Base-by-base conservation (phyloP, 2,329 filamentous ascomycete species). In the Cryphonectria japonica region DNA sequence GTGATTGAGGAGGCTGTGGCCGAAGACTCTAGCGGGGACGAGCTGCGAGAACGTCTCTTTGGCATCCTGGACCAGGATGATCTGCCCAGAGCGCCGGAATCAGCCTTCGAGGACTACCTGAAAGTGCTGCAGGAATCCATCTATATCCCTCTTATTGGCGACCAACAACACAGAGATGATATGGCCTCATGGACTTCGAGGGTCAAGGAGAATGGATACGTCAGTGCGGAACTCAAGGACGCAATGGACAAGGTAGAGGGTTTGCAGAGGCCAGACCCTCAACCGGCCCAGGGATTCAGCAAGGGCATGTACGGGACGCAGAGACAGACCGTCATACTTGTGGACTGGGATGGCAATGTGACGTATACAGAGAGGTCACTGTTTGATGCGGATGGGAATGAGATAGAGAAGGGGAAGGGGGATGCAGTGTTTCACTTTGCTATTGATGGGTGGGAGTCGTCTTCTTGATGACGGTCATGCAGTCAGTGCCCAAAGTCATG, bases 301-400 rank as follows among this genome's bases (percentile, higher is more conserved):
- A 87, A 84, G 6, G 89, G 89, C 1, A 81, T 89, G 73, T 91
- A 91, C 75, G 89, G 89, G 4, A 91, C 89, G 6, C 89, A 91
- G 79, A 81, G 89, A 52, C 89, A 91, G 80, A 91, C 89, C 0
- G 80, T 91, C 19, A 79, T 91, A 19, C 79, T 91, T 61, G 86
- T 91, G 8, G 88, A 90, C 75, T 89, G 87, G 86, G 83, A 90
- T 3, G 89, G 89, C 2, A 88, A 88, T 50, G 87, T 89, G 26
- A 86, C 84, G 0, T 89, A 87, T 75, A 83, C 83, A 41, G 89
- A 91, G 79, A 82, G 89, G 50, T 85, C 88, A 5, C 79, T 91
- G 59, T 91, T 85, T 83, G 88, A 91, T 76, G 80, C 81, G 0
- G 83, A 88, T 64, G 89, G 89, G 11, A 86, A 88, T 67, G 77